Percentiles rank a stretch among this genome's conserved stretches.
Evolutionary conservation across 192 early-diverging fungal species (phyloP).

Genomic region (Podila minutissima): DNA sequence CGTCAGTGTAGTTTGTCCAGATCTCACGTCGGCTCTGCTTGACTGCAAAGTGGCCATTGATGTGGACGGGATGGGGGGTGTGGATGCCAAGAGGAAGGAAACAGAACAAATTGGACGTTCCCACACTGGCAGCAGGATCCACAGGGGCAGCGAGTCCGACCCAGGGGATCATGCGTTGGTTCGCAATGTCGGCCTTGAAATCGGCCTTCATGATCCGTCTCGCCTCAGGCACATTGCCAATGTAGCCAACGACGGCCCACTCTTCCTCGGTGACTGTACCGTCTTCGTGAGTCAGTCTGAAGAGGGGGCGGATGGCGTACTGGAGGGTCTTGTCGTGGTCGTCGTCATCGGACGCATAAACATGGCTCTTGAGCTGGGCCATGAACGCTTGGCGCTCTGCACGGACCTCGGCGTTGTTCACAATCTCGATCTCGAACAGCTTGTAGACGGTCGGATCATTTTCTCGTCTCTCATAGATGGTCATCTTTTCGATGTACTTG

Average conservation of each 20-base stretch:
- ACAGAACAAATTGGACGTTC: slow-evolving; percentile 33
- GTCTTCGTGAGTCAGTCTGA: slow-evolving; percentile 20
- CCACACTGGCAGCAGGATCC: slow-evolving; percentile 1
- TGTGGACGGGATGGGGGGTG: slow-evolving; percentile 42
- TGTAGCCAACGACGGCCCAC: slow-evolving; percentile 28
- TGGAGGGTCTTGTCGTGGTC: slow-evolving; percentile 3
- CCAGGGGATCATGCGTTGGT: slow-evolving; percentile 49
- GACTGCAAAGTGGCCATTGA: slow-evolving; percentile 55
- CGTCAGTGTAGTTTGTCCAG: slow-evolving; percentile 37
- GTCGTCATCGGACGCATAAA: background rate
- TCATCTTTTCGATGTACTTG: slow-evolving; percentile 40
- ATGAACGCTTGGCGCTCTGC: slow-evolving; percentile 5
- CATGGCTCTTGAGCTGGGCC: slow-evolving; percentile 10
- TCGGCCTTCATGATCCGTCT: slow-evolving; percentile 6
- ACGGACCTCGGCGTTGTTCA: slow-evolving; percentile 25
- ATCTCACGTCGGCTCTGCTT: slow-evolving; percentile 47
- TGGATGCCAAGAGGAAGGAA: slow-evolving; percentile 49
- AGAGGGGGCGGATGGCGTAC: slow-evolving; percentile 15
- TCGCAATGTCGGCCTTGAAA: slow-evolving; percentile 4
- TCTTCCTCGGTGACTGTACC: background rate
- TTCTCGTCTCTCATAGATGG: slow-evolving; percentile 38
- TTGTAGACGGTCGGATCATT: background rate
- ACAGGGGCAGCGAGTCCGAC: slow-evolving; percentile 45
- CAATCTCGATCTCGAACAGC: slow-evolving; percentile 32
- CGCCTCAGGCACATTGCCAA: slow-evolving; percentile 18